Percentiles rank a stretch among this genome's conserved stretches.
Evolutionary conservation across 1,284 basidiomycete genomes (phyloP).

Genomic region (Papiliotrema fonsecae): DNA sequence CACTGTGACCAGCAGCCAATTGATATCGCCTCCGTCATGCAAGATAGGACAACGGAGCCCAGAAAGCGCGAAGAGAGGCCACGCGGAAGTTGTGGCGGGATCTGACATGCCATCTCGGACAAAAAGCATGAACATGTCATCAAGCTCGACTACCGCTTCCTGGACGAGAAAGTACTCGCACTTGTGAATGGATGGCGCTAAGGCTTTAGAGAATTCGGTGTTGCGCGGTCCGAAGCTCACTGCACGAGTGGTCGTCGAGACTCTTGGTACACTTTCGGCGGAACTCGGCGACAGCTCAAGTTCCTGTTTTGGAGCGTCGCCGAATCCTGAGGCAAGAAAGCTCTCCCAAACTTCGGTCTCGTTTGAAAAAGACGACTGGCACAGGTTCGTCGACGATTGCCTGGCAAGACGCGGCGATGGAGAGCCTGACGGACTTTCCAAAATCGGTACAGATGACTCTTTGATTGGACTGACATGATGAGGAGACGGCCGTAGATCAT

Average conservation of each 20-base stretch:
- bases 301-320: slow-evolving; percentile 3
- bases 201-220: background rate
- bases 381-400: background rate
- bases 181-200: background rate
- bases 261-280: background rate
- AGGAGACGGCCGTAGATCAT: background rate
- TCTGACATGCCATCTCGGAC: slow-evolving; percentile 37
- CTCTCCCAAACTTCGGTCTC: slow-evolving; percentile 14
- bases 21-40: slow-evolving; percentile 6
- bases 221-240: background rate
- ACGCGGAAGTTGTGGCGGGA: slow-evolving; percentile 10
- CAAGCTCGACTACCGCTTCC: slow-evolving; percentile 29
- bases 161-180: slow-evolving; percentile 5
- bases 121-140: slow-evolving; percentile 38
- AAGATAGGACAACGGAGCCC: slow-evolving; percentile 15
- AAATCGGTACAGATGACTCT: background rate
- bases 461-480: background rate
- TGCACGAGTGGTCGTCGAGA: background rate
- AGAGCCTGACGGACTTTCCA: background rate
- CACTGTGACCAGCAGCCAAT: slow-evolving; percentile 34
- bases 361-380: too few species aligned
- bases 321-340: slow-evolving; percentile 20
- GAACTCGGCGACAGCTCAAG: slow-evolving; percentile 4
- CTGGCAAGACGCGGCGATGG: background rate
- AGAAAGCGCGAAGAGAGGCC: slow-evolving; percentile 35